phyloP scores from a whole-genome alignment of 139 green algal species.

The Microglena sp. region DNA sequence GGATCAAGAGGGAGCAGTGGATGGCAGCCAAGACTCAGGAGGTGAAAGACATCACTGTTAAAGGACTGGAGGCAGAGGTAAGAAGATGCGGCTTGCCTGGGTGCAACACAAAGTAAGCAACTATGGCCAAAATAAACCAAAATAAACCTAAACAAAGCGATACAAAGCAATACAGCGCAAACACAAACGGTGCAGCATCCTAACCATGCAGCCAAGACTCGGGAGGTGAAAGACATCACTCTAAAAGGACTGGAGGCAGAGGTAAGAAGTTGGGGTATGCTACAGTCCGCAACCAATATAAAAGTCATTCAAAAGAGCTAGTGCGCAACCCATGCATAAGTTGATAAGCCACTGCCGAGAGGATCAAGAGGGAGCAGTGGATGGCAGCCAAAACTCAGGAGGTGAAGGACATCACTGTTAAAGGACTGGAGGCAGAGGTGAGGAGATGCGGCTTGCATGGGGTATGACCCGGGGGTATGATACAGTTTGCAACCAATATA shows the following conservation, averaged over 20 bases:
- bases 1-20: slow-evolving; percentile 40
- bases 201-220: slow-evolving; percentile 43
- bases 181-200: too few relatives aligned
- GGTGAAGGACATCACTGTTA: slow-evolving; percentile 59
- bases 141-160: too few relatives aligned
- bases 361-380: slow-evolving; percentile 40
- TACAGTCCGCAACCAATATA: background rate
- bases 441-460: too few relatives aligned
- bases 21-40: slow-evolving; percentile 43
- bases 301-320: too few relatives aligned
- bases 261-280: slow-evolving; percentile 15
- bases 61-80: slow-evolving; percentile 42
- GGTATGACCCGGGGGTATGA: too few relatives aligned
- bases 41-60: slow-evolving; percentile 58
- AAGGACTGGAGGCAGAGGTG: slow-evolving; percentile 42
- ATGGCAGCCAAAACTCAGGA: slow-evolving; percentile 42
- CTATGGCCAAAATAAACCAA: too few relatives aligned
- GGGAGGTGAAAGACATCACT: slow-evolving; percentile 56
- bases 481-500: too few relatives aligned
- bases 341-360: slow-evolving; percentile 37
- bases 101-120: background rate
- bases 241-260: slow-evolving; percentile 46
- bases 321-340: too few relatives aligned
- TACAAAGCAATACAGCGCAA: background rate
- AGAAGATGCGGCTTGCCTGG: background rate